Evolutionary conservation across 2,329 filamentous ascomycete genomes (phyloP).

Genomic region (Trichoderma sp.): DNA sequence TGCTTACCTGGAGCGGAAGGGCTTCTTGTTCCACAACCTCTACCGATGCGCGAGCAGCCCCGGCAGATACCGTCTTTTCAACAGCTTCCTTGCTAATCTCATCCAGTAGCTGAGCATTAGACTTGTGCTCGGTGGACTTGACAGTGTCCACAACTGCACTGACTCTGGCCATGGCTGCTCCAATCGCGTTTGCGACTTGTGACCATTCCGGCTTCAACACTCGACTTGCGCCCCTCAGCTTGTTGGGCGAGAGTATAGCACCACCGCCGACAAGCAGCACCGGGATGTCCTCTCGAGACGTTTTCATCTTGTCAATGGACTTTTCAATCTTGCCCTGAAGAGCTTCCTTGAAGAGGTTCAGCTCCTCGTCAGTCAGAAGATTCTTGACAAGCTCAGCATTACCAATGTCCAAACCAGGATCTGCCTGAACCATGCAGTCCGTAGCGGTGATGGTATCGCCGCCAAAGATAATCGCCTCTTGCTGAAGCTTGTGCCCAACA

Average conservation of each 20-base stretch:
- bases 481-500: constrained; percentile 59
- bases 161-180: constrained; percentile 63
- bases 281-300: constrained; percentile 59
- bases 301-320: constrained; percentile 65
- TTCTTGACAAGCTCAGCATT: constrained; percentile 43
- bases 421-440: constrained; percentile 50
- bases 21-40: constrained; percentile 56
- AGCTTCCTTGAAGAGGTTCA: constrained; percentile 43
- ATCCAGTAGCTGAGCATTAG: constrained; percentile 43
- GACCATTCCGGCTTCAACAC: constrained; percentile 61
- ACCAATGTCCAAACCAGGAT: constrained; percentile 45
- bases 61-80: constrained; percentile 48
- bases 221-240: constrained; percentile 57
- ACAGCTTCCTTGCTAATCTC: constrained; percentile 47
- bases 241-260: constrained; percentile 58
- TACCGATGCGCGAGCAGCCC: constrained; percentile 49
- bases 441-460: constrained; percentile 61
- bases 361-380: constrained; percentile 38
- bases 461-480: constrained; percentile 59
- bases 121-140: constrained; percentile 50
- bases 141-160: constrained; percentile 57
- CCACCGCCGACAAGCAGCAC: constrained; percentile 67
- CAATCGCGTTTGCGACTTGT: constrained; percentile 65
- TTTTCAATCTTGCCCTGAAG: constrained; percentile 57
- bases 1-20: constrained; percentile 54